Base-by-base conservation (phyloP, 176 grass and related monocot genomes). In the Melocanna baccifera region DNA sequence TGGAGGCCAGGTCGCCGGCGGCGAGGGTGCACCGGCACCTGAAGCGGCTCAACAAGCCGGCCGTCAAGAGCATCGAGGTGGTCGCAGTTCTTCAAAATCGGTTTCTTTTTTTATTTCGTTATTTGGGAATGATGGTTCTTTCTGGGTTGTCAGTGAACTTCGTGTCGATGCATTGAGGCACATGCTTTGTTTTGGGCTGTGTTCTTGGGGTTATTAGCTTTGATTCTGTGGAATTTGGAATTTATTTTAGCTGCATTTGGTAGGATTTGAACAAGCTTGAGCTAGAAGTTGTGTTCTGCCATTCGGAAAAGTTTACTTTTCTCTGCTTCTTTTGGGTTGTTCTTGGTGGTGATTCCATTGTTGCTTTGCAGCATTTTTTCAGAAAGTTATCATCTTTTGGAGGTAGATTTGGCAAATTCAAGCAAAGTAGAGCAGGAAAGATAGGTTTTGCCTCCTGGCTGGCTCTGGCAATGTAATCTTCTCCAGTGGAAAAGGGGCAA, bases 51-150 rank as follows among this genome's bases (percentile, higher is more conserved):
- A 97, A 97, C 73, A 90, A 90, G 56, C 75, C 73, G 29, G 69
- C 94, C 39, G 42, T 92, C n/a, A 92, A 80, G 84, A 90, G 79
- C 58, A 92, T 97, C 66, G 36, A 90, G 79, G 94, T 97, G 39
- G 14, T 40, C 13, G 16, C 14, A 20, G 46, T 69, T 85, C 20
- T 25, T 75, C 10, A 3, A n/a, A 41, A 7, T 43, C 12, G 41
- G 18, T n/a, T 28, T 40, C 47, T 56, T 25, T 36, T 36, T 36
- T 81, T 51, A 13, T 57, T 76, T 41, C 50, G 11, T 62, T 80
- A 11, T 25, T 23, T 71, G 22, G 20, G 39, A 78, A 70, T 32
- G 8, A 12, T 16, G n/a, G 20, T 12, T 19, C 5, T 43, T 74
- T 22, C 4, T 9, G 56, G 25, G 18, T 80, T 14, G 7, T 48